phyloP scores from a whole-genome alignment of 2,329 filamentous ascomycete genomes.

The Aphanocladium album region DNA sequence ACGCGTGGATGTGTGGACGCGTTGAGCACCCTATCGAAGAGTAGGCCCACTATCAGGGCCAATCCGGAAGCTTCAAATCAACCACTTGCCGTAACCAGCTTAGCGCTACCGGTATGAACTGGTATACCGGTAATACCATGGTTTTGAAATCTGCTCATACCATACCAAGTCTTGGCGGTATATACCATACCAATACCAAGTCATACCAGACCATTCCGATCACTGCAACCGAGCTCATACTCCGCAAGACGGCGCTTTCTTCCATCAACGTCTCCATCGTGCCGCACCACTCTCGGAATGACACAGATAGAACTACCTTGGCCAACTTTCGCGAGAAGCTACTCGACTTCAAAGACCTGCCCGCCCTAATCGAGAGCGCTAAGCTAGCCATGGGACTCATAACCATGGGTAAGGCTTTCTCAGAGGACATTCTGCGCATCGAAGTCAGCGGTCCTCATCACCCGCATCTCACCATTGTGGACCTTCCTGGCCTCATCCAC shows the following conservation, averaged over 20 bases:
- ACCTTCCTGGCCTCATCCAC: slow-evolving; percentile 42
- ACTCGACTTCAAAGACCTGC: slow-evolving; percentile 34
- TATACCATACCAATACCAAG: too few relatives aligned
- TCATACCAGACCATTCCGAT: too few relatives aligned
- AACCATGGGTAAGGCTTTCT: slow-evolving; percentile 12
- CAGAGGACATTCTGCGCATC: slow-evolving; percentile 23
- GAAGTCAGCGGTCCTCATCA: slow-evolving; percentile 19
- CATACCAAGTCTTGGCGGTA: too few relatives aligned
- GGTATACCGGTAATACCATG: too few relatives aligned
- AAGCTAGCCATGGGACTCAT: slow-evolving; percentile 40
- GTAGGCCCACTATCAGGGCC: too few relatives aligned
- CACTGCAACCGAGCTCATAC: background rate
- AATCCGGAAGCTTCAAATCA: too few relatives aligned
- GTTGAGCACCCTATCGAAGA: too few relatives aligned
- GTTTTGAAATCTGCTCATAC: too few relatives aligned
- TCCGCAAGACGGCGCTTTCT: slow-evolving; percentile 23
- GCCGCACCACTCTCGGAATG: slow-evolving; percentile 12
- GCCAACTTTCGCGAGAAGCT: slow-evolving; percentile 18
- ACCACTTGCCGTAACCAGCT: too few relatives aligned
- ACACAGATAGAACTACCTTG: background rate
- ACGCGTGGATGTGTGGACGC: too few relatives aligned
- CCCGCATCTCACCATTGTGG: slow-evolving; percentile 40
- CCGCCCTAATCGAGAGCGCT: slow-evolving; percentile 43
- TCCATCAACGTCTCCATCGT: slow-evolving; percentile 21
- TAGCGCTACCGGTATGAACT: too few relatives aligned